Conservation (phyloP, 148 eudicot genomes). For the Limonium bicolor region DNA sequence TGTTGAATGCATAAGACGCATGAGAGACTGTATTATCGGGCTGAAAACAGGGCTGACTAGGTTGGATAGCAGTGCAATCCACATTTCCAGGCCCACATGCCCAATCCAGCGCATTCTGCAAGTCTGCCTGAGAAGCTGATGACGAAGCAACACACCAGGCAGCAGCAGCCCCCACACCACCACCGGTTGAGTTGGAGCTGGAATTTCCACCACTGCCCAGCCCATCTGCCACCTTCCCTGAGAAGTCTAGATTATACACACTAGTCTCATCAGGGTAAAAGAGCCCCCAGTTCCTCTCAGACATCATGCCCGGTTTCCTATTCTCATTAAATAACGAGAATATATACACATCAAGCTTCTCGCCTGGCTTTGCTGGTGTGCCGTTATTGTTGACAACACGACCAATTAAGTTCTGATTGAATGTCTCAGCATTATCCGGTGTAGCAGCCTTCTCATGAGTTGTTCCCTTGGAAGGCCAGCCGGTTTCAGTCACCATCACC, state of each 20-base stretch:
- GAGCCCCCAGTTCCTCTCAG: constrained; percentile 97
- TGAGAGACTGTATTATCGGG: constrained; percentile 67
- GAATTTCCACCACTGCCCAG: constrained; percentile 6
- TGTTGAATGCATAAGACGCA: constrained; percentile 88
- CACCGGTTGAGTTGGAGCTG: constrained; percentile 17
- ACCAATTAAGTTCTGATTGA: constrained; percentile 69
- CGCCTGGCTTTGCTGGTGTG: constrained; percentile 80
- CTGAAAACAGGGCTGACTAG: constrained; percentile 92
- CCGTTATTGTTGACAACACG: constrained; percentile 76
- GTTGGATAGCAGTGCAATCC: constrained; percentile 86
- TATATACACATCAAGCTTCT: constrained; percentile 68
- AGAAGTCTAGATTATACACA: constrained; percentile 70
- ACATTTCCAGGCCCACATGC: constrained; percentile 95
- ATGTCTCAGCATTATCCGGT: constrained; percentile 83
- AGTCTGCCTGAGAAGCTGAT: constrained; percentile 54
- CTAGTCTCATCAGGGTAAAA: constrained; percentile 93
- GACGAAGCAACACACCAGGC: constrained; percentile 88
- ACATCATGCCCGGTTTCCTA: constrained; percentile 80
- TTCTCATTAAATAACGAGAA: constrained; percentile 90
- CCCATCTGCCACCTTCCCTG: constrained; percentile 40
- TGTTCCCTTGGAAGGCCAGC: constrained; percentile 97
- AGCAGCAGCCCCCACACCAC: too few relatives aligned
- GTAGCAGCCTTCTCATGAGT: constrained; percentile 71
- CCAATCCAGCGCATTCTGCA: constrained; percentile 72
- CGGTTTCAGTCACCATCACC: constrained; percentile 92